Conservation (phyloP, 2,329 filamentous ascomycete species). For the Aspergillus costaricaensis region DNA sequence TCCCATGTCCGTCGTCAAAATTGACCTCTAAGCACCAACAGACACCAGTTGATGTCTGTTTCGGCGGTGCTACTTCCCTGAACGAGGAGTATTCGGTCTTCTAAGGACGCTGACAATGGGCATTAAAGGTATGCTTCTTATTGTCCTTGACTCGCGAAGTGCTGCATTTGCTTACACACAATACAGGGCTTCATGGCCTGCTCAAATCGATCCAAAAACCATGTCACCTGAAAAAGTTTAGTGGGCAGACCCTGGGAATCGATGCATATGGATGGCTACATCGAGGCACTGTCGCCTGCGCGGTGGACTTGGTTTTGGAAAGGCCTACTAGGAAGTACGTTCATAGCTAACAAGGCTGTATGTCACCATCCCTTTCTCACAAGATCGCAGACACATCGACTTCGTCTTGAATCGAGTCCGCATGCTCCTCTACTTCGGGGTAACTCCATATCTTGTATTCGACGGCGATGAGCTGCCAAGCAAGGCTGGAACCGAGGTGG, state of each 20-base stretch:
- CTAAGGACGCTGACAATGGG: slow-evolving; percentile 42
- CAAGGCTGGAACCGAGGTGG: slow-evolving; percentile 83
- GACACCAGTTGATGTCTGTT: slow-evolving; percentile 20
- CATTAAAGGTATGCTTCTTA: slow-evolving; percentile 43
- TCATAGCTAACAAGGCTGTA: neutral
- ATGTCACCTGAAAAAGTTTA: slow-evolving; percentile 80
- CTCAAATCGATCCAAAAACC: slow-evolving; percentile 96
- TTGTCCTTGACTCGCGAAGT: slow-evolving; percentile 5
- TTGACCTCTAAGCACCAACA: slow-evolving; percentile 10
- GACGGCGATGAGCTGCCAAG: slow-evolving; percentile 94
- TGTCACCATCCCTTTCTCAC: slow-evolving; percentile 39
- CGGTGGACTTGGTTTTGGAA: slow-evolving; percentile 83
- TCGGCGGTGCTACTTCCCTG: slow-evolving; percentile 28
- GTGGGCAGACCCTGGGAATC: slow-evolving; percentile 86
- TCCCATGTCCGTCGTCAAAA: neutral
- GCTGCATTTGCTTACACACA: slow-evolving; percentile 6
- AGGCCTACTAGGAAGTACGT: slow-evolving; percentile 83
- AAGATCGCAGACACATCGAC: slow-evolving; percentile 71
- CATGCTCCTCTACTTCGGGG: slow-evolving; percentile 91
- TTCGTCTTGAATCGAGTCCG: slow-evolving; percentile 86
- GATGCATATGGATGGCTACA: slow-evolving; percentile 99
- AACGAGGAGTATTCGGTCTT: slow-evolving; percentile 31
- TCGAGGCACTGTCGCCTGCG: slow-evolving; percentile 85
- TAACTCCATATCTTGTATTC: slow-evolving; percentile 94
- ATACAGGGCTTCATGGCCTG: slow-evolving; percentile 76